Percentiles rank a stretch among this genome's conserved stretches.
phyloP scores from a whole-genome alignment of 768 basidiomycete genomes.

The Imleria badia region DNA sequence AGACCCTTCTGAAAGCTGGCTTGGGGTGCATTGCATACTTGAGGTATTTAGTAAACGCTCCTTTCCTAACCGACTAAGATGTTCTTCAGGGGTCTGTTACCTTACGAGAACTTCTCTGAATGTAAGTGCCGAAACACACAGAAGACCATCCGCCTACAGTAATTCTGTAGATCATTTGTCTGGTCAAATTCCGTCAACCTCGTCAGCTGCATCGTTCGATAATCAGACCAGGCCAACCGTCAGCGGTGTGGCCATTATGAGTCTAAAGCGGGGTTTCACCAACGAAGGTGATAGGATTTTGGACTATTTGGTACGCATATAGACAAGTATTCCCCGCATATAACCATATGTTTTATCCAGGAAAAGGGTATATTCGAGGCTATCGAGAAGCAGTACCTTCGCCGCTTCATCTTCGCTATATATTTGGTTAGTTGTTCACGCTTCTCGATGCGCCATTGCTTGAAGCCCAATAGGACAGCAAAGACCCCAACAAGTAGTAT shows the following conservation, averaged over 20 bases:
- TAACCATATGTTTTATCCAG: constrained; percentile 36
- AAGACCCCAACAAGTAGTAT: constrained; percentile 79
- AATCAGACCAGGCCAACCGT: constrained; percentile 40
- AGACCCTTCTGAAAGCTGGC: constrained; percentile 71
- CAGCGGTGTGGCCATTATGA: constrained; percentile 72
- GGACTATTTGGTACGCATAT: constrained; percentile 67
- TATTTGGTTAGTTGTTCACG: constrained; percentile 57
- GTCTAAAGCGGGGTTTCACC: constrained; percentile 72
- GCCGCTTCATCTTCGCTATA: constrained; percentile 82
- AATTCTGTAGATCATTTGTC: constrained; percentile 27
- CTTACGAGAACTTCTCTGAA: constrained; percentile 75
- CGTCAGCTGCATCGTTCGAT: constrained; percentile 39
- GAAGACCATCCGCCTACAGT: not conserved
- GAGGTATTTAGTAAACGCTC: constrained; percentile 40
- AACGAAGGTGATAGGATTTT: constrained; percentile 81
- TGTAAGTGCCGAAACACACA: constrained; percentile 37
- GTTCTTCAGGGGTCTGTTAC: constrained; percentile 61
- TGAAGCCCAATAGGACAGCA: constrained; percentile 56
- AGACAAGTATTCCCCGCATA: constrained; percentile 10
- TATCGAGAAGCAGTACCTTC: constrained; percentile 78
- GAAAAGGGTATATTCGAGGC: constrained; percentile 89
- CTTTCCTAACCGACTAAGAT: constrained; percentile 5
- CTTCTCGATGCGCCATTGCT: not conserved
- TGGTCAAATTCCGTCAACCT: constrained; percentile 31
- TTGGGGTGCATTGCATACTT: constrained; percentile 77